Conservation (phyloP, 2,329 filamentous ascomycete species). For the Calonectria fujianensis region DNA sequence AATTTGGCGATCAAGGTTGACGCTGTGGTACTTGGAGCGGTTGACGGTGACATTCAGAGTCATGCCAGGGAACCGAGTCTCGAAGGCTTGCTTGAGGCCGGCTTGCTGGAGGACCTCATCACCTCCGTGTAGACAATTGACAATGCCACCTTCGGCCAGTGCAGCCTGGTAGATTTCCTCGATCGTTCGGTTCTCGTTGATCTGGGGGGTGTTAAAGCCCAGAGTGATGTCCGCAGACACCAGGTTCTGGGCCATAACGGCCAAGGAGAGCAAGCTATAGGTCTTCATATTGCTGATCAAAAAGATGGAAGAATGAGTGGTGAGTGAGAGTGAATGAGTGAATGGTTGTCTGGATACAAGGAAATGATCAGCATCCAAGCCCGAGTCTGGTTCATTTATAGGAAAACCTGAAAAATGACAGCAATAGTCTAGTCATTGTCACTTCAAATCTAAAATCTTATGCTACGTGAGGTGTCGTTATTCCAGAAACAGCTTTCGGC, state of each 20-base stretch:
- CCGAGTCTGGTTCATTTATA: neutral
- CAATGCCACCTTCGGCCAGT: neutral
- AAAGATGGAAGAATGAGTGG: neutral
- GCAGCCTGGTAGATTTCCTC: conserved; percentile 21
- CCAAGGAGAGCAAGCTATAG: neutral
- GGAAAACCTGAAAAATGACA: neutral
- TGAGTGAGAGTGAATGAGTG: neutral
- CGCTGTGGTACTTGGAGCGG: conserved; percentile 19
- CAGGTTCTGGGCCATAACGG: neutral
- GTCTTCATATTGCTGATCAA: neutral
- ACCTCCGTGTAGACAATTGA: neutral
- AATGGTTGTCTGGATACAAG: neutral
- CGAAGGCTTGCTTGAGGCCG: conserved; percentile 12
- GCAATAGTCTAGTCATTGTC: neutral
- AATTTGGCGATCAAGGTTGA: conserved; percentile 9
- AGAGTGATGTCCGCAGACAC: conserved; percentile 1
- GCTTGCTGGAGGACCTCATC: conserved; percentile 10
- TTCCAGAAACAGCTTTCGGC: conserved; percentile 1
- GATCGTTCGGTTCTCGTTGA: conserved; percentile 14
- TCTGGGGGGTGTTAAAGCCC: conserved; percentile 8
- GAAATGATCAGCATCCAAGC: neutral
- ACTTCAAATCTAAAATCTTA: neutral
- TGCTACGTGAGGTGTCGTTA: neutral
- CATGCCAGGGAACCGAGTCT: conserved; percentile 10
- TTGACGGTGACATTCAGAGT: conserved; percentile 5